phyloP scores from a whole-genome alignment of 2,329 filamentous ascomycete species.

The Diaporthe vexans region DNA sequence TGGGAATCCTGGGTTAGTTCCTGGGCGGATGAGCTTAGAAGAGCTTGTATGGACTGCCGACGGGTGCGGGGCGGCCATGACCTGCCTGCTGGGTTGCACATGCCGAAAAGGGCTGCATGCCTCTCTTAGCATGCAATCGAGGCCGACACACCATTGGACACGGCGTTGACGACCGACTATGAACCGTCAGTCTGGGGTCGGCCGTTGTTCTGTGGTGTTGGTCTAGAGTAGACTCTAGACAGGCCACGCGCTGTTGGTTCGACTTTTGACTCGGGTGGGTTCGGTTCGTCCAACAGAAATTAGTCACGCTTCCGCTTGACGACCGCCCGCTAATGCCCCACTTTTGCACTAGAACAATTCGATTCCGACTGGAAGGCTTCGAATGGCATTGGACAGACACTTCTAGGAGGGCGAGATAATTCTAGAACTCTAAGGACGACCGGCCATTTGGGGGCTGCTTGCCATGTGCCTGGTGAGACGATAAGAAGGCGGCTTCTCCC shows the following conservation, averaged over 20 bases:
- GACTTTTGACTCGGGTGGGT: constrained; percentile 29
- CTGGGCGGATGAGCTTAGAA: constrained; percentile 5
- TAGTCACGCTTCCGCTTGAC: constrained; percentile 20
- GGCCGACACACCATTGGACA: constrained; percentile 4
- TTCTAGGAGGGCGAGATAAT: not conserved
- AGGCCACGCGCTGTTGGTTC: not conserved
- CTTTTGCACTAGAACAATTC: constrained; percentile 18
- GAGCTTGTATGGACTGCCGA: constrained; percentile 17
- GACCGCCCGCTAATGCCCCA: constrained; percentile 28
- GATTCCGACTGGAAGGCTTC: not conserved
- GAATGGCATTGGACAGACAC: not conserved
- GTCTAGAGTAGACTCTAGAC: not conserved
- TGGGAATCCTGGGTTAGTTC: constrained; percentile 1
- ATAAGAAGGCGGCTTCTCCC: constrained; percentile 4
- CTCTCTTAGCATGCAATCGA: not conserved
- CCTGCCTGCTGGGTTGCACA: constrained; percentile 1
- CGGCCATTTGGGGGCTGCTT: not conserved
- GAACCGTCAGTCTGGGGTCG: not conserved
- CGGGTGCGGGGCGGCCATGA: not conserved
- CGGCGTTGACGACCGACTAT: not conserved
- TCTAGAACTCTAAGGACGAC: constrained; percentile 24
- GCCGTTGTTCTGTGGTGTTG: not conserved
- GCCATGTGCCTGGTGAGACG: not conserved
- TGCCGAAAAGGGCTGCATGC: not conserved
- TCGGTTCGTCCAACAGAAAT: not conserved